These are phyloP conservation scores for Talaromyces piceae DNA, from an alignment of 2,329 filamentous ascomycete species.

Conservation along the genomic window DNA sequence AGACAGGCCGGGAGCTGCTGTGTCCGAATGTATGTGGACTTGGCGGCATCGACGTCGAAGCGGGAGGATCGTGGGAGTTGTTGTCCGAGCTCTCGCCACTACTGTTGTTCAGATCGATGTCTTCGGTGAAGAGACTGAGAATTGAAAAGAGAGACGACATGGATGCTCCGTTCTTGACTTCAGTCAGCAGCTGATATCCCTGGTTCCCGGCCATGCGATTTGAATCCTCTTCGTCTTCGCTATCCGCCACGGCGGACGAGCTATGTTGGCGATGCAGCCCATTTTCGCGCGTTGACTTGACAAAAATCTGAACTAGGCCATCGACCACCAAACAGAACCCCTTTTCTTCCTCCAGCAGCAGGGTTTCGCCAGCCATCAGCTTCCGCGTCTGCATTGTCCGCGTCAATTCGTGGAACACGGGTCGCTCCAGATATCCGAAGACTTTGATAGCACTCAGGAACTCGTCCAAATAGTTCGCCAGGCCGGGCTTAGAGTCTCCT, in stretches of 20 bases:
- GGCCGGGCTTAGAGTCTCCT: slow-evolving; percentile 77
- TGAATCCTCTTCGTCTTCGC: slow-evolving; percentile 62
- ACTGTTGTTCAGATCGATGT: slow-evolving; percentile 66
- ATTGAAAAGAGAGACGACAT: slow-evolving; percentile 99
- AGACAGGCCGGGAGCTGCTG: slow-evolving; percentile 21
- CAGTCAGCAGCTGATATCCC: slow-evolving; percentile 88
- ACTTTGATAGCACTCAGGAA: slow-evolving; percentile 98
- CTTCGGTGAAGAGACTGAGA: slow-evolving; percentile 92
- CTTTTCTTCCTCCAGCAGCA: slow-evolving; percentile 94
- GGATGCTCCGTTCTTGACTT: slow-evolving; percentile 94
- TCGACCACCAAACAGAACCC: slow-evolving; percentile 97
- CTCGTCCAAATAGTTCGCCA: slow-evolving; percentile 96
- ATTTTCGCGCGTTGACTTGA: slow-evolving; percentile 66
- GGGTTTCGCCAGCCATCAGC: slow-evolving; percentile 88
- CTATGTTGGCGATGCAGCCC: slow-evolving; percentile 33
- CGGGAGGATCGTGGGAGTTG: slow-evolving; percentile 18
- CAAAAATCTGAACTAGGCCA: slow-evolving; percentile 93
- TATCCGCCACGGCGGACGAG: slow-evolving; percentile 42
- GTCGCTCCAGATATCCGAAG: slow-evolving; percentile 91
- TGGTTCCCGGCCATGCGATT: slow-evolving; percentile 55
- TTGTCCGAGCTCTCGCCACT: slow-evolving; percentile 46
- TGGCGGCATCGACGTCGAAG: slow-evolving; percentile 32
- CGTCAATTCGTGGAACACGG: slow-evolving; percentile 95
- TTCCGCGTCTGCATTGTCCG: slow-evolving; percentile 97
- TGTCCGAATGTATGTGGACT: slow-evolving; percentile 28